Evolutionary conservation across 768 basidiomycete genomes (phyloP).

Genomic region (Pisolithus tinctorius): DNA sequence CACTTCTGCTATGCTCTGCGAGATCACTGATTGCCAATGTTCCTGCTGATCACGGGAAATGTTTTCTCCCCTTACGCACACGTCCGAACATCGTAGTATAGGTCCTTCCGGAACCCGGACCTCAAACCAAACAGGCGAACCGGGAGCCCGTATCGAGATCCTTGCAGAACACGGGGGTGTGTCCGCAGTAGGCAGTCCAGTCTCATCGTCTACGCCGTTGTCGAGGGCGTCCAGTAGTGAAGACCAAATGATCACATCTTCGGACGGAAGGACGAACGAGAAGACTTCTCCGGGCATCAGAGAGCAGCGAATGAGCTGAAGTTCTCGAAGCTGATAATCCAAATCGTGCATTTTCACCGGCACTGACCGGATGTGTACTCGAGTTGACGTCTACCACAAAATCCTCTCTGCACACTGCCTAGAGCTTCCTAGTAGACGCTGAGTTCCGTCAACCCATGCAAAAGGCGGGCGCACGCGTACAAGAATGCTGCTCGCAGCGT

Average conservation of each 20-base stretch:
- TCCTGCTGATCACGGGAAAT: conserved; percentile 43
- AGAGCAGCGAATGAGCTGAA: conserved; percentile 54
- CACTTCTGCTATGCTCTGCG: conserved; percentile 31
- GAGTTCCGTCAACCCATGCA: not conserved
- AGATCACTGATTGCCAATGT: conserved; percentile 38
- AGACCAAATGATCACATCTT: conserved; percentile 30
- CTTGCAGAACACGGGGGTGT: conserved; percentile 19
- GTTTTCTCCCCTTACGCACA: conserved; percentile 42
- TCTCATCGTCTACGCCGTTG: not conserved
- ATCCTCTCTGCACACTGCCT: not conserved
- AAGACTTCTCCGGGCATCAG: conserved; percentile 56
- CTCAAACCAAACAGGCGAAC: conserved; percentile 32
- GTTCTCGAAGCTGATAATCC: conserved; percentile 36
- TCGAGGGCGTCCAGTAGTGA: conserved; percentile 16
- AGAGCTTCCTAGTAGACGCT: not conserved
- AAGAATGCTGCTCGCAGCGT: too few species aligned
- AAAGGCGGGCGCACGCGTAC: too few species aligned
- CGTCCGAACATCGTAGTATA: conserved; percentile 5
- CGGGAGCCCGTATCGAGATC: conserved; percentile 30
- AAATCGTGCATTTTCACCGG: not conserved
- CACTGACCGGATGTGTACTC: not conserved
- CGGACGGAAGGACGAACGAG: conserved; percentile 29
- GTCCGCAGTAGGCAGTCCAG: conserved; percentile 2
- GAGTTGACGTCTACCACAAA: not conserved
- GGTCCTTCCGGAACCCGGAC: conserved; percentile 15